Conservation (phyloP, 2,329 filamentous ascomycete genomes). For the Leptographium lundbergii region DNA sequence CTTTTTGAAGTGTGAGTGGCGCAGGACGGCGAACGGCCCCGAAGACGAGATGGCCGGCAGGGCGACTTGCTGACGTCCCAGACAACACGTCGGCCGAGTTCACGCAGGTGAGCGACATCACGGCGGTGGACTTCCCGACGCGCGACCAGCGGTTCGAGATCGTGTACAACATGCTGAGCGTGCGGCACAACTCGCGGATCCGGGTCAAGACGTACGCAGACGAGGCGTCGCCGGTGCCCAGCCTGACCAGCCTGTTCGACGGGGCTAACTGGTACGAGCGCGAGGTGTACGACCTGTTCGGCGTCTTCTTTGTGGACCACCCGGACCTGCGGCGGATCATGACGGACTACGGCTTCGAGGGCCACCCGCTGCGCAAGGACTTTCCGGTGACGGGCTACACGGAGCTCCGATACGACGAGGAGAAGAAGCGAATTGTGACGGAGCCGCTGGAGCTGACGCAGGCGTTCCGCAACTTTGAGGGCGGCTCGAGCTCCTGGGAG, state of each 20-base stretch:
- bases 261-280: conserved; percentile 98
- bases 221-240: conserved; percentile 86
- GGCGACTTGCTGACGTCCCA: conserved; percentile 16
- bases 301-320: conserved; percentile 91
- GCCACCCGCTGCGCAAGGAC: conserved; percentile 92
- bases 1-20: conserved; percentile 65
- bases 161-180: conserved; percentile 92
- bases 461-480: conserved; percentile 97
- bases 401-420: conserved; percentile 94
- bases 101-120: conserved; percentile 86
- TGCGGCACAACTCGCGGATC: conserved; percentile 93
- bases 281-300: conserved; percentile 95
- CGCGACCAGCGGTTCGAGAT: conserved; percentile 93
- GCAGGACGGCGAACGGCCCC: no score
- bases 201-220: conserved; percentile 98
- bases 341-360: conserved; percentile 99
- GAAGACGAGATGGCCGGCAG: neutral
- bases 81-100: conserved; percentile 96
- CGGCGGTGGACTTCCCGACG: conserved; percentile 90
- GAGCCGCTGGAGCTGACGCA: conserved; percentile 97
- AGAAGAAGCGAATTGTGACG: conserved; percentile 96
- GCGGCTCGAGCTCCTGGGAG: conserved; percentile 62
- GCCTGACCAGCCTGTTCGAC: conserved; percentile 74
- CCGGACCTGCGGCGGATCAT: conserved; percentile 94
- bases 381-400: conserved; percentile 98